A percentile compares a stretch with the other conserved stretches of the same genome.
Evolutionary conservation across 1,284 basidiomycete species (phyloP).

Genomic region (Neolentinus lepideus): DNA sequence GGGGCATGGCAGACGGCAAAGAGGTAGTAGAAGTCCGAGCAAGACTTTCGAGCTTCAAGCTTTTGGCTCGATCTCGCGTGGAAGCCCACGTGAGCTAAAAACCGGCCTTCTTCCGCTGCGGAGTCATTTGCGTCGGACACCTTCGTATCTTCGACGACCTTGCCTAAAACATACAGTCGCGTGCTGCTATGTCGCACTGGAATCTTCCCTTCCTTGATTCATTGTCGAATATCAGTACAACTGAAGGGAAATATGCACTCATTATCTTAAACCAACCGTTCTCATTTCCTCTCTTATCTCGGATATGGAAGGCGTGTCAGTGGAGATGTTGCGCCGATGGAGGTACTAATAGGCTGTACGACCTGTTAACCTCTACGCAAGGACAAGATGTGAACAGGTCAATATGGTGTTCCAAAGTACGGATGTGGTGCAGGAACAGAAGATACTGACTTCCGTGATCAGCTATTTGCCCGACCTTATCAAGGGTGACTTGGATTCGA

Average conservation of each 20-base stretch:
- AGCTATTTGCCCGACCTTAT: conserved; percentile 82
- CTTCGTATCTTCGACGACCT: conserved; percentile 13
- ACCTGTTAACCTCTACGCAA: conserved; percentile 34
- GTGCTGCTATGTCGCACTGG: conserved; percentile 16
- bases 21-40: neutral
- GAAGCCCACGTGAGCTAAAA: neutral
- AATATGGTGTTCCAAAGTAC: too few relatives aligned
- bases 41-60: neutral
- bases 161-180: too few relatives aligned
- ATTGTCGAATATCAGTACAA: conserved; percentile 6
- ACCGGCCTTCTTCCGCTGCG: conserved; percentile 6
- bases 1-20: neutral
- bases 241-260: conserved; percentile 39
- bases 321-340: conserved; percentile 87
- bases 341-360: conserved; percentile 85
- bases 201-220: conserved; percentile 30
- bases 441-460: conserved; percentile 2
- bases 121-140: too few relatives aligned
- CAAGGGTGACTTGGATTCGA: conserved; percentile 91
- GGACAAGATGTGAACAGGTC: neutral
- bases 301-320: conserved; percentile 62
- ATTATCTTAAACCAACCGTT: conserved; percentile 91
- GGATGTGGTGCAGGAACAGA: neutral
- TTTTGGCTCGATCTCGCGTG: neutral
- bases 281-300: conserved; percentile 49